Base-by-base conservation (phyloP, 2,329 filamentous ascomycete species). In the Fusarium mexicanum region DNA sequence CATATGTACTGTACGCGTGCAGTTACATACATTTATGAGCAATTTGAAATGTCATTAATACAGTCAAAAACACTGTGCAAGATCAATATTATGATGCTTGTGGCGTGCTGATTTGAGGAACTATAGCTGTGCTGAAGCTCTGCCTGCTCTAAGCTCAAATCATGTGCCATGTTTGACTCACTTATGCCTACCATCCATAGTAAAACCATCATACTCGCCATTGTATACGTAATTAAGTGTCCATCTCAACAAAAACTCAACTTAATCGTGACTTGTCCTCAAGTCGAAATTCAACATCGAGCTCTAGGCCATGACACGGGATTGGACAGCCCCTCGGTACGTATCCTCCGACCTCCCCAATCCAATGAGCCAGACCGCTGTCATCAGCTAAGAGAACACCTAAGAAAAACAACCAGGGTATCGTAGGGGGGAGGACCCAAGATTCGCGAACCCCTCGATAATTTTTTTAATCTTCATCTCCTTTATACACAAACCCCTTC, bases 351-450 rank as follows among this genome's bases (percentile, higher is more conserved):
- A 46, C 44, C 59, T 71, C 71, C 65, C 72, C 61, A 69, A 62
- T 70, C 48, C 63, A 46, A 67, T 38, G 44, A 50, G 41, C 46
- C 59, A 69, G 66, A 69, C 59, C 61, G 72, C 71, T 72, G 50
- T 61, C 59, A 71, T 61, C 69, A 51, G 60, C 72, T 64, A 66
- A 69, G 62, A 75, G 72, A 75, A 74, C 73, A 73, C 73, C 67
- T 72, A 71, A 74, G 69, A 73, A 76, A 75, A 76, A 72, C 64
- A 74, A 66, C 71, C 73, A 76, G 73, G 73, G 72, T 75, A 76
- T 69, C 67, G 69, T 75, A 74, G 71, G 71, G 71, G 71, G 66
- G 44, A 69, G 47, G 63, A 48, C 48, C 41, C 55, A 46, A 76
- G 74, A 76, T 76, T 68, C 74, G 65, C 63, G 74, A 75, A 47